Percentiles rank a stretch among this genome's conserved stretches.
Evolutionary conservation across 768 basidiomycete genomes (phyloP).

Genomic region (Boletus edulis): DNA sequence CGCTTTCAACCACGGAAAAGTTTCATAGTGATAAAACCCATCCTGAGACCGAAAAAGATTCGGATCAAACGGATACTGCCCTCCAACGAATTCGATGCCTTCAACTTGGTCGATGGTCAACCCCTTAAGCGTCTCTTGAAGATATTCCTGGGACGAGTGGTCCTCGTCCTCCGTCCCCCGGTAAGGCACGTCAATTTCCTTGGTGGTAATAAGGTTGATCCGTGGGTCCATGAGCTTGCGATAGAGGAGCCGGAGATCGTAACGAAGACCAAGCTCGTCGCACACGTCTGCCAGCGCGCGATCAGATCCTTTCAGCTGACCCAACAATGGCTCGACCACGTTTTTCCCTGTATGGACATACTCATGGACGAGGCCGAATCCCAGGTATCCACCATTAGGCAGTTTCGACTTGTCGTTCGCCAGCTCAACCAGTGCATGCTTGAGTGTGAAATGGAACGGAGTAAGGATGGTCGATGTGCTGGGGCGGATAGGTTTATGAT

Average conservation of each 20-base stretch:
- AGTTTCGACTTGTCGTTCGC: conserved; percentile 1
- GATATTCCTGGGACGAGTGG: background rate
- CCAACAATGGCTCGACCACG: background rate
- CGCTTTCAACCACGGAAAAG: background rate
- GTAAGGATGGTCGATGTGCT: background rate
- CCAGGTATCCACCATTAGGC: conserved; percentile 5
- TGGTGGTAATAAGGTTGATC: background rate
- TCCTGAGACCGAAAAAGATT: background rate
- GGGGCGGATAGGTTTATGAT: background rate
- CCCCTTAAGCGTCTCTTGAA: background rate
- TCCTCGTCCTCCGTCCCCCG: background rate
- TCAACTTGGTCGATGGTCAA: conserved; percentile 4
- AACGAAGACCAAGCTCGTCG: conserved; percentile 3
- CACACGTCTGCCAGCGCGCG: conserved; percentile 5
- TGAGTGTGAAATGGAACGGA: background rate
- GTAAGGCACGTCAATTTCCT: background rate
- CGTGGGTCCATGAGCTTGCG: accelerated
- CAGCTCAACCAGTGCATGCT: background rate
- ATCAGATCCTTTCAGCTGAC: conserved; percentile 16
- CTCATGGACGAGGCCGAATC: conserved; percentile 12
- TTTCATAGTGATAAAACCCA: background rate
- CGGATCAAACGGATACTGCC: background rate
- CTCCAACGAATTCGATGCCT: conserved; percentile 1
- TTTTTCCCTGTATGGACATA: background rate
- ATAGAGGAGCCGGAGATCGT: conserved; percentile 1